These are phyloP conservation scores for Stentor coeruleus DNA, from an alignment of 73 alveolate genomes.

Conservation along the genomic window DNA sequence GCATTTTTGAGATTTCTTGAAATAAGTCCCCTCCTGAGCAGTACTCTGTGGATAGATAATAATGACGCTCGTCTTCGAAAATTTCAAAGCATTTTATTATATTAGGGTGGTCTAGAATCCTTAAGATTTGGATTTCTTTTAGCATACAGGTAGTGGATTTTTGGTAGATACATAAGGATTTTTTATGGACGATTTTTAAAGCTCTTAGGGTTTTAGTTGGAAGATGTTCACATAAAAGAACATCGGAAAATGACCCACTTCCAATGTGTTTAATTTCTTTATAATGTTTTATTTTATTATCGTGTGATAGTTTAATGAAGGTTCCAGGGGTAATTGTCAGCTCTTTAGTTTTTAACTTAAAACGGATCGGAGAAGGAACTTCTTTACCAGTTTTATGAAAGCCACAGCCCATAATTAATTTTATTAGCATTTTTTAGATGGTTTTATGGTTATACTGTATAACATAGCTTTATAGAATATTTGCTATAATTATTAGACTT, in stretches of 20 bases:
- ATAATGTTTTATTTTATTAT: conserved; percentile 48
- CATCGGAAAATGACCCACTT: conserved; percentile 41
- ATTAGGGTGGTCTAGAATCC: conserved; percentile 67
- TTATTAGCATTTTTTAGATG: no score
- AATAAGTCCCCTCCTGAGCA: conserved; percentile 69
- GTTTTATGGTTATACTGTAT: no score
- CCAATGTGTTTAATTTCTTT: conserved; percentile 46
- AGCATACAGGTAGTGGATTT: conserved; percentile 26
- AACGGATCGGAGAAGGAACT: no score
- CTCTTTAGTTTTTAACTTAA: no score
- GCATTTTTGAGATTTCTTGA: conserved; percentile 38
- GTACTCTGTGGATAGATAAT: conserved; percentile 64
- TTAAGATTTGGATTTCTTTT: conserved; percentile 33
- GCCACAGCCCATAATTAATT: no score
- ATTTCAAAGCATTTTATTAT: conserved; percentile 71
- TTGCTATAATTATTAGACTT: no score
- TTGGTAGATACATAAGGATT: background rate
- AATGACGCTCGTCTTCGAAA: conserved; percentile 62
- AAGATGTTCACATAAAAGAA: conserved; percentile 4
- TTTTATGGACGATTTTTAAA: conserved; percentile 31
- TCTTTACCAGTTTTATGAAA: no score
- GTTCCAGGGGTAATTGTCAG: background rate
- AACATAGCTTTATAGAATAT: no score
- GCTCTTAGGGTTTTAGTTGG: conserved; percentile 39
- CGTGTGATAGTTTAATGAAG: conserved; percentile 39